phyloP scores from a whole-genome alignment of 2,329 filamentous ascomycete species.

The Grosmannia penicillata region DNA sequence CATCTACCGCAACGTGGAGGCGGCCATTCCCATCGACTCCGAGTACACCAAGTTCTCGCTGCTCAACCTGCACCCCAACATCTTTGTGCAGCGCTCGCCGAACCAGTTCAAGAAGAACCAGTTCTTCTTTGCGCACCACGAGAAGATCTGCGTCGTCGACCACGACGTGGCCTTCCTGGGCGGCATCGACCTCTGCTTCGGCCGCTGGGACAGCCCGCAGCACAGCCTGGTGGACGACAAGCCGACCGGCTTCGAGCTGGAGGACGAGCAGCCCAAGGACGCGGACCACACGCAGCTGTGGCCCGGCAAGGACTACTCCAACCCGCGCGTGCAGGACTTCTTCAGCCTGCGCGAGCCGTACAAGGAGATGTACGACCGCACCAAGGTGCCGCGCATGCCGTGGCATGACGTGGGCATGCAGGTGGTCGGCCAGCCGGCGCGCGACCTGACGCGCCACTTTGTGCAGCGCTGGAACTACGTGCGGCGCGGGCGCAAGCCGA shows the following conservation, averaged over 20 bases:
- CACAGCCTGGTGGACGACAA: conserved; percentile 87
- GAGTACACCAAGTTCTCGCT: conserved; percentile 96
- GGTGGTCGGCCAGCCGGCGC: conserved; percentile 85
- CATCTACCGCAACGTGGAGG: conserved; percentile 94
- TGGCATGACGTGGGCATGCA: conserved; percentile 99
- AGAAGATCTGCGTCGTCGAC: conserved; percentile 94
- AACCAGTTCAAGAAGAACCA: conserved; percentile 98
- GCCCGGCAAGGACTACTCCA: conserved; percentile 97
- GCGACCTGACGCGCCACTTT: conserved; percentile 89
- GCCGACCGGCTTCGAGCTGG: conserved; percentile 79
- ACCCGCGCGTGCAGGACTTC: conserved; percentile 89
- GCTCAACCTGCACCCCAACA: conserved; percentile 86
- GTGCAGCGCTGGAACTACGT: conserved; percentile 98
- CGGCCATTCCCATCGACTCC: conserved; percentile 92
- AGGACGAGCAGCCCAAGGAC: conserved; percentile 65
- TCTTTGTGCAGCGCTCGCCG: conserved; percentile 89
- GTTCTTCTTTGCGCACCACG: conserved; percentile 98
- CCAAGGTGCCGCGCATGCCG: conserved; percentile 80
- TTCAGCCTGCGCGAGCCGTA: conserved; percentile 87
- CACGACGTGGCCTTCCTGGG: conserved; percentile 93
- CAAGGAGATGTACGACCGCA: conserved; percentile 96
- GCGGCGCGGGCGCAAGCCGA: conserved; percentile 80
- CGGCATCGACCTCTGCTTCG: conserved; percentile 92
- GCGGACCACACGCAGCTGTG: conserved; percentile 91
- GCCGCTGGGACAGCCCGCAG: conserved; percentile 91